Evolutionary conservation across 2,329 filamentous ascomycete genomes (phyloP), one percentile per base, ranked within the genome.

Genomic region (Polytolypa hystricis): DNA sequence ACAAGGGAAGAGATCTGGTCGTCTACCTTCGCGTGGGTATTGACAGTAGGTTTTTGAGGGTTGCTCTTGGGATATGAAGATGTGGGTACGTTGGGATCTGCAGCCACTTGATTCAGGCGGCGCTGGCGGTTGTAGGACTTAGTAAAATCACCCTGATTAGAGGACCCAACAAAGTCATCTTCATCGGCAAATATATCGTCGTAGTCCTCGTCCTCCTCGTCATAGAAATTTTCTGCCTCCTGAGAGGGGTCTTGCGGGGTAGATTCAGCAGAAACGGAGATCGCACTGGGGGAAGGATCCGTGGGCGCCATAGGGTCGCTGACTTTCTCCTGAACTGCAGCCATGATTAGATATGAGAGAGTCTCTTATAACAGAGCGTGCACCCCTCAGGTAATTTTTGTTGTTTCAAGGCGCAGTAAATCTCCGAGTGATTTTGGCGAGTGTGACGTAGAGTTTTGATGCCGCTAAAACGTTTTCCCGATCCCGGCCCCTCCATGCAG

Each of bases 111-210:
- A 52, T 77, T 75, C 38, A 82, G 60, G 52, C 78, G 78, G 41
- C 77, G 73, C 56, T 93, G 84, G 42, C 86, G 80, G 58, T 94
- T 94, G 67, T 91, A 91, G 5, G 80, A 78, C 62, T 93, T 91
- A 25, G 84, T 86, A 39, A 85, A 73, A 57, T 93, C 83, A 26
- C 72, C 51, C 0, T 71, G 65, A 42, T 77, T 74, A 1, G 65
- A 69, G 0, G 74, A 68, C 5, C 66, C 65, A 33, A 77, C 66
- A 12, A 71, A 61, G 50, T 74, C 75, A 16, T 69, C 66, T 11
- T 76, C 70, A 28, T 69, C 65, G 2, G 57, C 56, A 38, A 67
- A 68, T 18, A 73, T 69, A 42, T 72, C 69, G 37, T 82, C 73
- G 42, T 78, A 74, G 39, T 78, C 74, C 29, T 77, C 67, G 21